Base-by-base conservation (phyloP, 257 asterid genomes). In the Solanum paucissectum region DNA sequence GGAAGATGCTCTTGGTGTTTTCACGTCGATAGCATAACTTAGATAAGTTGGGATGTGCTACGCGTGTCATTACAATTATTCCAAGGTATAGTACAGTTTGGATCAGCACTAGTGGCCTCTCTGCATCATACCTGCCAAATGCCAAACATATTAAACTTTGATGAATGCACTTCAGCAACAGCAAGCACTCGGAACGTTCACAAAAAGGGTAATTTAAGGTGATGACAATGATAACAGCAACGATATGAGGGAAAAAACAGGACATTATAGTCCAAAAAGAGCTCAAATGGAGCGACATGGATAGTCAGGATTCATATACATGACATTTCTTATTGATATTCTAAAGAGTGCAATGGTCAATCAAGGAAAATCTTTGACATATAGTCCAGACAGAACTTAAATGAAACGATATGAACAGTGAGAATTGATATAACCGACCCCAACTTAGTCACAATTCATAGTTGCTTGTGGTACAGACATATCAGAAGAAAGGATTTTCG, bases 11-110 rank as follows among this genome's bases (percentile, higher is more conserved):
- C 92, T 95, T 97, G 64, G 81, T 62, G 38, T 85, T 36, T 87
- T 92, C 96, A 1, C 96, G 91, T 4, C 98, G 94, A 36, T 94
- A 93, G 87, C 98, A 95, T 12, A 94, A 46, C 88, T 95, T 96
- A 32, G 98, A 93, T n/a, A 95, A 49, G 60, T 82, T 93, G 21
- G 98, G 98, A 20, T 98, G 96, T 3, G 98, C 98, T 11, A 96
- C 87, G 52, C 94, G 98, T 0, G 98, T 91, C 68, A 94, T 90
- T 12, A 93, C 94, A 83, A 95, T 89, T 86, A 94, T 89, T 82
- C 95, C 97, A 2, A 93, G 36, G 94, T 95, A 95, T 87, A 94
- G 89, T 52, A 95, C 40, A 32, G 90, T 92, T 90, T 91, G 94
- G 69, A 93, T 93, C 68, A 92, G 37, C 11, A 91, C 97, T 7